Evolutionary conservation across 805 yeast species (phyloP).

Genomic region (fission yeast (Schizosaccharomyces pombe)): DNA sequence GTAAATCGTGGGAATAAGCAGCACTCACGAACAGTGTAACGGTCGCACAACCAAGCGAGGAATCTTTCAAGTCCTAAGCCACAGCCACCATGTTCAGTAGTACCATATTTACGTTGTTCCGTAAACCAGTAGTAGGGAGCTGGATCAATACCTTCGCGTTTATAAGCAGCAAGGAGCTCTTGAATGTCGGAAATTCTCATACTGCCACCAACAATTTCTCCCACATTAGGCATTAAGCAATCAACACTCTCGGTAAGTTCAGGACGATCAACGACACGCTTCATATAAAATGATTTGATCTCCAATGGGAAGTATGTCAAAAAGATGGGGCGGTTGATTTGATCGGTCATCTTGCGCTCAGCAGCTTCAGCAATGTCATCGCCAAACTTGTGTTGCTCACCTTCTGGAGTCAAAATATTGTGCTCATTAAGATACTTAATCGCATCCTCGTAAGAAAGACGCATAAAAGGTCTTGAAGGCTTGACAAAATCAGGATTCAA

Average conservation of each 20-base stretch:
- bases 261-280: constrained; percentile 67
- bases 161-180: constrained; percentile 72
- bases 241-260: constrained; percentile 96
- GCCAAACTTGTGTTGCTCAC: constrained; percentile 78
- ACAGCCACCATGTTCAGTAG: constrained; percentile 97
- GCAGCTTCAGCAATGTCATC: constrained; percentile 99
- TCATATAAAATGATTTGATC: constrained; percentile 95
- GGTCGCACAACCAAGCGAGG: constrained; percentile 91
- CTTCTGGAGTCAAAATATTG: constrained; percentile 35
- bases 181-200: constrained; percentile 77
- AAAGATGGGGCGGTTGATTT: constrained; percentile 76
- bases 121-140: constrained; percentile 84
- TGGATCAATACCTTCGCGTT: constrained; percentile 71
- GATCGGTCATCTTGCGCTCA: constrained; percentile 94
- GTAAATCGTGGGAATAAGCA: constrained; percentile 91
- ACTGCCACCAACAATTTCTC: constrained; percentile 97
- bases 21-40: constrained; percentile 96
- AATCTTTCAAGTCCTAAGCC: constrained; percentile 97
- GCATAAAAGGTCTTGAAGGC: constrained; percentile 67
- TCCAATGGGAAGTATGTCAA: constrained; percentile 89
- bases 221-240: constrained; percentile 95
- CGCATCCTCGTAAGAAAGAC: constrained; percentile 80
- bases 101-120: constrained; percentile 90
- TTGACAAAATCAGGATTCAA: constrained; percentile 77
- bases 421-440: constrained; percentile 91